Evolutionary conservation across 2,329 filamentous ascomycete genomes (phyloP), one percentile per base, ranked within the genome.

Genomic region (Alternaria longipes): DNA sequence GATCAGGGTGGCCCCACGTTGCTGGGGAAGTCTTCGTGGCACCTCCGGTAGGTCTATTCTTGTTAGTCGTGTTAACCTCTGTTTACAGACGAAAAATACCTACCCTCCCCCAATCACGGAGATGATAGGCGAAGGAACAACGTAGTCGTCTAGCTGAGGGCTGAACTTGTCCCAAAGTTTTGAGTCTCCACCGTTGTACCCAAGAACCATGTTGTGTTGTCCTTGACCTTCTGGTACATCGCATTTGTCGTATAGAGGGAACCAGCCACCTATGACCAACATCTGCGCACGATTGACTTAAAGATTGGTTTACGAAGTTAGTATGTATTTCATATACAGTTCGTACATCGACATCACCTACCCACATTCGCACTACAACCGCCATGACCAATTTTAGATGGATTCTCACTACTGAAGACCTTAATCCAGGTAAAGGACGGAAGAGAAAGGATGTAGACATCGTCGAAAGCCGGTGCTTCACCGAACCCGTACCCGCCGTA

Each of bases 371-470:
- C 89, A 47, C 69, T 74, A 36, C 82, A 85, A 28, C 87, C 79
- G 26, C 84, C 84, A 72, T 89, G 83, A 64, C 87, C 86, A 44
- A 68, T 68, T 30, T 81, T 78, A 42, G 47, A 56, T 4, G 58
- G 56, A 40, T 32, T 60, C 1, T 73, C 71, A 57, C 81, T 77
- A 12, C 58, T 53, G 49, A 82, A 85, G 66, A 84, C 81, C 63
- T 85, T 86, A 63, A 89, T 85, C 88, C 88, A 90, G 4, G 81
- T 85, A 74, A 90, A 90, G 1, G 86, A 85, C 1, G 88, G 88
- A 16, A 90, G 79, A 8, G 84, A 84, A 20, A 90, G 80, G 56
- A 90, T 85, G 68, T 88, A 90, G 56, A 86, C 81, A 75, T 90
- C 87, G 68, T 89, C 86, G 68, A 82, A 89, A 22, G 85, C 87